Conservation (phyloP, 768 basidiomycete genomes). For the Russula olivacea region DNA sequence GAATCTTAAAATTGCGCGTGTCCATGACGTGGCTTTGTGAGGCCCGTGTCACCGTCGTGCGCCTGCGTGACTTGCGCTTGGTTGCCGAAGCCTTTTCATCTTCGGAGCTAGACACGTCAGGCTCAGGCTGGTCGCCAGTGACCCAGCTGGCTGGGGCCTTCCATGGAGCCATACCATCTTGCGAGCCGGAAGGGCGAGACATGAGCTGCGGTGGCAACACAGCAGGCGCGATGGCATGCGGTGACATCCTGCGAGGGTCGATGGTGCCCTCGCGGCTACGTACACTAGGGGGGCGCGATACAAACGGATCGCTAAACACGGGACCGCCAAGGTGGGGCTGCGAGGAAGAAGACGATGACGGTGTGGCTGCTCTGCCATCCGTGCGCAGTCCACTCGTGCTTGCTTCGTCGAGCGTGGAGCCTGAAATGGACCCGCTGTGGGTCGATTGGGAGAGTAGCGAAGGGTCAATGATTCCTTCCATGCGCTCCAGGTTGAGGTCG, state of each 20-base stretch:
- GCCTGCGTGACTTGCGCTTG: conserved; percentile 26
- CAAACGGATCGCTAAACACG: conserved; percentile 25
- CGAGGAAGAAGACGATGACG: conserved; percentile 19
- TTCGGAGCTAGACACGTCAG: conserved; percentile 42
- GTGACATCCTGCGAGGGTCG: conserved; percentile 16
- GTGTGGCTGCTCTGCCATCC: conserved; percentile 11
- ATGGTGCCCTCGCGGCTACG: conserved; percentile 15
- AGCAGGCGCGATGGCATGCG: conserved; percentile 13
- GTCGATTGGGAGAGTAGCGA: conserved; percentile 25
- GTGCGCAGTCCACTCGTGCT: conserved; percentile 29
- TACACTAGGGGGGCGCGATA: conserved; percentile 15
- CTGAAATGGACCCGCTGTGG: conserved; percentile 40
- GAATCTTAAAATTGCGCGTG: conserved; percentile 45
- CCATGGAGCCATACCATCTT: conserved; percentile 39
- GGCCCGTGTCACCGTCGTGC: conserved; percentile 9
- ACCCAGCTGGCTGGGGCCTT: conserved; percentile 74
- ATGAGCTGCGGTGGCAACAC: conserved; percentile 17
- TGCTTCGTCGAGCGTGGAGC: conserved; percentile 36
- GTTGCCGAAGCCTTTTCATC: conserved; percentile 29
- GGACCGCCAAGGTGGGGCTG: conserved; percentile 7
- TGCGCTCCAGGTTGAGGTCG: conserved; percentile 64
- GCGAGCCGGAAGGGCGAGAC: conserved; percentile 21
- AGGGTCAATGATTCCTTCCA: conserved; percentile 77
- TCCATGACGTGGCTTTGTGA: conserved; percentile 3
- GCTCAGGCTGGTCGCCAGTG: conserved; percentile 42